Base-by-base conservation (phyloP, 208 protist genomes). In the Blechomonas ayalai region DNA sequence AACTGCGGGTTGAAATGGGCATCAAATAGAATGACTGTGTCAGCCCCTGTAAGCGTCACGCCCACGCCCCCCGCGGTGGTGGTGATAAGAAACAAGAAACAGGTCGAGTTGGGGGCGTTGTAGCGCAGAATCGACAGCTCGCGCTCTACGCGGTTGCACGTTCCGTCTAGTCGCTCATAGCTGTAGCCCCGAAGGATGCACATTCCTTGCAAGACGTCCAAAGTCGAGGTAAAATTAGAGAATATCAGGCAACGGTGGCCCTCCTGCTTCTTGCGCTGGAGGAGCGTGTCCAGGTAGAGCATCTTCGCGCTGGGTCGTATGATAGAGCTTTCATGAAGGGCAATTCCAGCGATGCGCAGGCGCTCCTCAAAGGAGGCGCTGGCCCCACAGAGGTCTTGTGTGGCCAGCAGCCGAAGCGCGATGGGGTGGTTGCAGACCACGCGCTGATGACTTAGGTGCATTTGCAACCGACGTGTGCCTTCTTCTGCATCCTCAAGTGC, bases 1-100 rank as follows among this genome's bases (percentile, higher is more conserved):
- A 97, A 82, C 56, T 98, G 95, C 12, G 97, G 97, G 63, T 99
- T 99, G 86, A 95, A 99, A 62, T 99, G 95, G 2, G 73, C 63
- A 57, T 98, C 96, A 69, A 92, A 98, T 28, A 98, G 80, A 44
- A 98, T 93, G 16, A 98, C 96, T 18, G 89, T 96, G 67, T 97
- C 92, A 5, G 94, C 78, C 3, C 86, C 97, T 0, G 95, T 96
- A 3, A 99, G 74, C 26, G 98, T 99, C 44, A 99, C 95, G 36
- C 98, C 98, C 4, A 99, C 83, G 20, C 98, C 98, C 42, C 98
- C 98, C 5, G 98, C 95, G 12, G 94, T 89, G 8, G 97, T 99
- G 15, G 84, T 95, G 15, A 99, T 65, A 7, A 99, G 67, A 56
- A 99, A 99, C 1, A 97, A 29, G 69, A 99, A 99, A 37, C 80